A percentile compares a stretch with the other conserved stretches of the same genome.
phyloP scores from a whole-genome alignment of 108 stramenopile species.

The Pseudonitzschia delicatissima region DNA sequence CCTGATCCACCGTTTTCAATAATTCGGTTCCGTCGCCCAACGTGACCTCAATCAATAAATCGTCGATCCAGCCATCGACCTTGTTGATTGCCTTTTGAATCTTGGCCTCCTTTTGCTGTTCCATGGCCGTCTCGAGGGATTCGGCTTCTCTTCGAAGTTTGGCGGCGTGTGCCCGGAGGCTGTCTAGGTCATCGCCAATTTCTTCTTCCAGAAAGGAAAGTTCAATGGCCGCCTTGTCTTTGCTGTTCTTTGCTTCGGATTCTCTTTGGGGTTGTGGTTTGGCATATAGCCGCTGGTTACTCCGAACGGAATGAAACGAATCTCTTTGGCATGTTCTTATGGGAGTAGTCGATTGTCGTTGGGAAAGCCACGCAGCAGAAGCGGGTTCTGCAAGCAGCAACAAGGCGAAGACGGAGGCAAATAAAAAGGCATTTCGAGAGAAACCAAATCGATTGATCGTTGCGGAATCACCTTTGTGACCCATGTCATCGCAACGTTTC shows the following conservation, averaged over 20 bases:
- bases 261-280: no score
- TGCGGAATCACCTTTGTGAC: no score
- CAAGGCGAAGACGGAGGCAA: background rate
- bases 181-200: background rate
- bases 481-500: no score
- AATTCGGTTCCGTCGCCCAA: constrained; percentile 16
- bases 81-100: constrained; percentile 38
- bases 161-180: constrained; percentile 29
- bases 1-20: constrained; percentile 61
- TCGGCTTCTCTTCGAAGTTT: constrained; percentile 30
- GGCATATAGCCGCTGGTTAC: no score
- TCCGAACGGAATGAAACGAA: no score
- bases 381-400: background rate
- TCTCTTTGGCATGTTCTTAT: background rate
- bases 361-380: background rate
- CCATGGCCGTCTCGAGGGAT: background rate
- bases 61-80: constrained; percentile 66
- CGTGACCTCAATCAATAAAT: constrained; percentile 33
- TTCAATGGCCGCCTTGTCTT: no score
- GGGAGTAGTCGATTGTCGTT: background rate
- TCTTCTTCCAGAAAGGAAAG: no score
- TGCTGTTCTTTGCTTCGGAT: no score
- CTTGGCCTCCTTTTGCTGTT: constrained; percentile 39
- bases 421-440: no score
- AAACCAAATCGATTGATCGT: no score